Percentiles rank a stretch among this genome's conserved stretches.
These are phyloP conservation scores for Neonectria magnoliae DNA, from an alignment of 2,329 filamentous ascomycete species.

Conservation along the genomic window DNA sequence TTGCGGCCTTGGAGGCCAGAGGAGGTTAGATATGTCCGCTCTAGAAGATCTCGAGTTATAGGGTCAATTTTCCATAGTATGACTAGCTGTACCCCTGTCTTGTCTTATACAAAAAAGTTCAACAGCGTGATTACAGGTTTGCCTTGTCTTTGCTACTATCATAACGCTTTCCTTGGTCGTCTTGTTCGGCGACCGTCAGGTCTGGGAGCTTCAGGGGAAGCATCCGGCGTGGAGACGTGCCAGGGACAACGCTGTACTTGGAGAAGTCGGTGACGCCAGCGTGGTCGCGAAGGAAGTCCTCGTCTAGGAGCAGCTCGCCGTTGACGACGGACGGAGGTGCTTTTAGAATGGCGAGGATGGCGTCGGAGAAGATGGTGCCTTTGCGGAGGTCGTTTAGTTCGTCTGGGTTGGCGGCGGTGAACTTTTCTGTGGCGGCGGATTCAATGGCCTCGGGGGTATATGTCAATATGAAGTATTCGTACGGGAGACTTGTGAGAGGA, in stretches of 20 bases:
- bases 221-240: constrained; percentile 73
- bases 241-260: constrained; percentile 75
- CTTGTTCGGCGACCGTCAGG: constrained; percentile 78
- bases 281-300: constrained; percentile 78
- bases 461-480: constrained; percentile 5
- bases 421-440: constrained; percentile 74
- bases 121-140: constrained; percentile 50
- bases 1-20: constrained; percentile 26
- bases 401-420: constrained; percentile 55
- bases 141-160: constrained; percentile 66
- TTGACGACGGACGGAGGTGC: constrained; percentile 71
- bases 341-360: constrained; percentile 76
- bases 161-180: constrained; percentile 78
- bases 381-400: constrained; percentile 71
- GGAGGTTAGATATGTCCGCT: constrained; percentile 37
- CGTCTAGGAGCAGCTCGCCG: constrained; percentile 77
- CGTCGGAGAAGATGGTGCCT: constrained; percentile 80
- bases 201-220: constrained; percentile 79
- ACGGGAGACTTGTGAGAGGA: neutral
- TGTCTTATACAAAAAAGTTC: constrained; percentile 13
- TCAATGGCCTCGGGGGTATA: constrained; percentile 66
- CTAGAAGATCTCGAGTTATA: constrained; percentile 36
- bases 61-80: constrained; percentile 17
- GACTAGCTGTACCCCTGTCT: constrained; percentile 34
- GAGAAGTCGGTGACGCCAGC: constrained; percentile 75